Base-by-base conservation (phyloP, 1,139 yeast genomes). In the Magnusiomyces ingens region DNA sequence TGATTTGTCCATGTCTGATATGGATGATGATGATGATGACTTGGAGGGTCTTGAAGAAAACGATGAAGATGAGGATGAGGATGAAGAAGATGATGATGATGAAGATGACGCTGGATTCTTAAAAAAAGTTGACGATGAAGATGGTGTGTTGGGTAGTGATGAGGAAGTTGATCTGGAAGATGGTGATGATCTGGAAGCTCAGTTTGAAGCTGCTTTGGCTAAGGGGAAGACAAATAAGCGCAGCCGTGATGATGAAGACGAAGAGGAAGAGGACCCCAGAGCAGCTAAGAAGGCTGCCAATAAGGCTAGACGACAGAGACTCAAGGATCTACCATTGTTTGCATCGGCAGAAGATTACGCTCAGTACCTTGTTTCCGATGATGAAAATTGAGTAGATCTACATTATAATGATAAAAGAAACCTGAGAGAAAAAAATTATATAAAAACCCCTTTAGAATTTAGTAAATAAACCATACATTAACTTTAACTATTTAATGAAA, bases 291-390 rank as follows among this genome's bases (percentile, higher is more conserved):
- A 40, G 26, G 41, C 40, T 2, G 48, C 35, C 15, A 68, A 69
- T 60, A 78, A 75, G 61, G 67, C 75, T 41, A 84, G 82, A 75
- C 81, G 76, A 66, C 71, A 75, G 59, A 84, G 81, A 69, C 72
- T 85, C 64, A 82, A 78, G 66, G 81, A 78, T 55, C 73, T 91
- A 59, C 97, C 98, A 19, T 78, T 83, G 19, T 91, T 89, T 73
- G 98, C 96, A 1, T 84, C 94, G 49, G 95, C 83, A 10, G 96
- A 87, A 48, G 96, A 89, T 60, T 91, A 90, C 67, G 85, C 95
- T 21, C 75, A 85, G 65, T 85, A 84, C 64, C 72, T 88, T 47
- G 55, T 78, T 49, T 82, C 65, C 10, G 62, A 62, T 38, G 67
- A 63, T 45, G 67, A 64, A 49, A 66, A 64, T 48, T 62, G 53